Conservation (phyloP, 305 asterid genomes). For the Fraxinus latifolia region DNA sequence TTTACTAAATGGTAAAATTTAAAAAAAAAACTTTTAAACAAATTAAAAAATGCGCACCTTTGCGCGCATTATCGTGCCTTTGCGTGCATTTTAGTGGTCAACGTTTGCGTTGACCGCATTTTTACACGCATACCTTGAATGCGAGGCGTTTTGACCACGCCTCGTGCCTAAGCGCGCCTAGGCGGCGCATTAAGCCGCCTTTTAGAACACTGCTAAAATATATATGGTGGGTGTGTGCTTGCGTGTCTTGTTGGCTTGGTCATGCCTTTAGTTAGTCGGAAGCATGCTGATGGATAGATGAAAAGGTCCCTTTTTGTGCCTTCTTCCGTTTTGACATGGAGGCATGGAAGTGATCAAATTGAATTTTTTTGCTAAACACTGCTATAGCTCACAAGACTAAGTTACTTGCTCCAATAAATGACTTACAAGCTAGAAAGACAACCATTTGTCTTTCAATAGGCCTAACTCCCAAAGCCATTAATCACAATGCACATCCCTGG, state of each 20-base stretch:
- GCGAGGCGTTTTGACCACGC: too few species aligned
- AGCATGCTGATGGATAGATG: constrained; percentile 1
- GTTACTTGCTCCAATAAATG: not conserved
- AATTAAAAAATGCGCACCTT: too few species aligned
- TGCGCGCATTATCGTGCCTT: too few species aligned
- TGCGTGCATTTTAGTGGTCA: too few species aligned
- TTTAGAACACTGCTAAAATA: not conserved
- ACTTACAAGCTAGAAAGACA: not conserved
- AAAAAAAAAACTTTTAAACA: too few species aligned
- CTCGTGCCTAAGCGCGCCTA: too few species aligned
- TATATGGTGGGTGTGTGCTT: not conserved
- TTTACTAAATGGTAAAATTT: too few species aligned
- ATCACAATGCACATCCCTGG: not conserved
- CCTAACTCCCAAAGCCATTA: not conserved
- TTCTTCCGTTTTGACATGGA: not conserved
- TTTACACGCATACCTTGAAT: too few species aligned
- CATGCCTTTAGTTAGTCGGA: not conserved
- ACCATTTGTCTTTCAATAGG: not conserved
- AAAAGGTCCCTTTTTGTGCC: not conserved
- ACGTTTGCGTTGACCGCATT: too few species aligned
- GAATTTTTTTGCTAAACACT: not conserved
- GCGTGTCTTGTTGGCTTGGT: not conserved
- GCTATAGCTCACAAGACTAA: not conserved
- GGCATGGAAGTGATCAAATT: not conserved
- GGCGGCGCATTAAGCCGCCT: too few species aligned